Evolutionary conservation across 2,329 filamentous ascomycete species (phyloP), one percentile per base, ranked within the genome.

Genomic region (Phyllosticta citrichinensis): DNA sequence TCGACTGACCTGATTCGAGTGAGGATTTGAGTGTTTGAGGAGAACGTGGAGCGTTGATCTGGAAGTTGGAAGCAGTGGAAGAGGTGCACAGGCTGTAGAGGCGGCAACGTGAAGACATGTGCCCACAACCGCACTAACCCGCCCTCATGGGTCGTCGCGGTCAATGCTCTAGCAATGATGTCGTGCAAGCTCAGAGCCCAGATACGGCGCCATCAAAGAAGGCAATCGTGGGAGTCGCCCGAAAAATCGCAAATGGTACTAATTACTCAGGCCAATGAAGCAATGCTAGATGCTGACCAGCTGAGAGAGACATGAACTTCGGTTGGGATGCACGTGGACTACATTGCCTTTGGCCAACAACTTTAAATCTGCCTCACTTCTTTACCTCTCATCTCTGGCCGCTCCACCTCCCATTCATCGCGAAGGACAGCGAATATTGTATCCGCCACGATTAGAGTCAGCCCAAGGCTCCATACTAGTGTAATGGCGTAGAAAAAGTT

Each of bases 401-500:
- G 79, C 70, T 97, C 91, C 5, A 90, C 83, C 73, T 99, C 94
- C 87, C 91, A 91, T 74, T 99, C 94, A 68, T 99, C 94, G 62
- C 94, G 80, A 63, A 99, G 77, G 5, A 92, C 85, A 0, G 94
- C 91, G 75, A 95, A 97, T 2, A 96, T 80, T 58, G 91, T 81
- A 71, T 99, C 94, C 11, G 89, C 91, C 6, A 97, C 83, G 30
- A 99, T 77, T 64, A 99, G 80, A 47, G 91, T 92, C 66, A 96
- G 81, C 0, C 91, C 94, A 24, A 99, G 74, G 70, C 91, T 96
- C 94, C 94, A 99, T 0, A 99, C 94, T n/a, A 99, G 78, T 0
- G 94, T 99, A 68, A 99, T 97, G 65, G 94, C 94, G 71, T 99
- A 99, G 77, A 99, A 99, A 77, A 99, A 99, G 73, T 99, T 99